A percentile compares a stretch with the other conserved stretches of the same genome.
phyloP scores from a whole-genome alignment of 768 basidiomycete species.

The Mycena maculata region DNA sequence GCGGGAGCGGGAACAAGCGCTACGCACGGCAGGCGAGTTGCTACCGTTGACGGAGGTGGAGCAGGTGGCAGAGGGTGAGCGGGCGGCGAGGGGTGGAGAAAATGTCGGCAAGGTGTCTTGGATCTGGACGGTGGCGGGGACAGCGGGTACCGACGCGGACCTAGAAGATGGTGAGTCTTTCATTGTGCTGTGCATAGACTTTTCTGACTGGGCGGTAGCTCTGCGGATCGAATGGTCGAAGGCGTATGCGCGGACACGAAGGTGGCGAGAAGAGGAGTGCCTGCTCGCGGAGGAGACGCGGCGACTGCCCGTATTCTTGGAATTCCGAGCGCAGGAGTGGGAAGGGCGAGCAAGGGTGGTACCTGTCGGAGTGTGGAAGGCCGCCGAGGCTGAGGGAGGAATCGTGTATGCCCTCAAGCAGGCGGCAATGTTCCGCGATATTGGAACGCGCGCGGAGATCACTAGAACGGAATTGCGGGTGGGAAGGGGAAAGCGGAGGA shows the following conservation, averaged over 20 bases:
- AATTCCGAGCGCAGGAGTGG: not conserved
- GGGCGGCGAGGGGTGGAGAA: not conserved
- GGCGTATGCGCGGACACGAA: conserved; percentile 1
- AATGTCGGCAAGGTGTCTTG: conserved; percentile 6
- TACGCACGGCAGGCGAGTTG: not conserved
- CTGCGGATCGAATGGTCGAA: conserved; percentile 32
- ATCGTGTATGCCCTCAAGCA: no score
- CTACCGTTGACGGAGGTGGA: not conserved
- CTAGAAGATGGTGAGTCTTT: conserved; percentile 3
- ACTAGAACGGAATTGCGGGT: no score
- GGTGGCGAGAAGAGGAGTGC: conserved; percentile 31
- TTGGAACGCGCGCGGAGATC: no score
- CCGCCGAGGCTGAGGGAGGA: no score
- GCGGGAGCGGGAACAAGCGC: not conserved
- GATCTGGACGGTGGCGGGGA: conserved; percentile 24
- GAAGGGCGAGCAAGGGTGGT: not conserved
- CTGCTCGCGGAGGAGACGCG: conserved; percentile 29
- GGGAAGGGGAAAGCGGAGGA: no score
- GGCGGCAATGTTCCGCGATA: no score
- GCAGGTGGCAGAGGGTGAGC: not conserved
- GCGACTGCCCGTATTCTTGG: not conserved
- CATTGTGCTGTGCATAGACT: no score
- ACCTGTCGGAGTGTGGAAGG: no score
- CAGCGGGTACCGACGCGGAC: not conserved
- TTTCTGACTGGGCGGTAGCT: not conserved